Percentiles rank a stretch among this genome's conserved stretches.
Evolutionary conservation across 345 rosid species (phyloP).

Genomic region (Eucalyptus sideroxylon): DNA sequence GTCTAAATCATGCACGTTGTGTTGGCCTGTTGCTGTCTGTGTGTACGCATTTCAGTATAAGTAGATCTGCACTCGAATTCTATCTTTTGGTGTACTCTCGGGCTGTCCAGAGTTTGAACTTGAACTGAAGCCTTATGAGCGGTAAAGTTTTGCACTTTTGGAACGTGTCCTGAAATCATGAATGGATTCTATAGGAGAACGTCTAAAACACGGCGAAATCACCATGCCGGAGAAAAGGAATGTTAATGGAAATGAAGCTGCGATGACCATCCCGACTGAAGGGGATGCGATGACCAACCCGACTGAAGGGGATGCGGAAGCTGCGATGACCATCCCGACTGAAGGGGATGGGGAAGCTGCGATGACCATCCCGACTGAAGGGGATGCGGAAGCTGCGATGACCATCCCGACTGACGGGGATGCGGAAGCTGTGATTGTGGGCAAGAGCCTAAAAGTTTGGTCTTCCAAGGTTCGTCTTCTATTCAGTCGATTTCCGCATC

Average conservation of each 20-base stretch:
- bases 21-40: not conserved
- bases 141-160: not conserved
- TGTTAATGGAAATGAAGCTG: constrained; percentile 25
- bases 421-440: too few species aligned
- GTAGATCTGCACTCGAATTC: not conserved
- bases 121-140: not conserved
- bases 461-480: too few species aligned
- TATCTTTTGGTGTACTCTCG: not conserved
- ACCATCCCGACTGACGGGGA: too few species aligned
- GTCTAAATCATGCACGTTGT: not conserved
- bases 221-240: not conserved
- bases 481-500: too few species aligned
- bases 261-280: constrained; percentile 28
- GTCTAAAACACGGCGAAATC: not conserved
- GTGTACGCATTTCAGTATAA: not conserved
- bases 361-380: too few species aligned
- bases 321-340: too few species aligned
- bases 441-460: too few species aligned
- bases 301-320: too few species aligned
- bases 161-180: not conserved
- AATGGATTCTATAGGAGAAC: not conserved
- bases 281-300: too few species aligned
- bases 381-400: too few species aligned
- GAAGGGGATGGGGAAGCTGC: too few species aligned
- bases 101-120: not conserved